These are phyloP conservation scores for Tuber umbilicatum DNA, from an alignment of 495 filamentous ascomycete species.

Conservation along the genomic window DNA sequence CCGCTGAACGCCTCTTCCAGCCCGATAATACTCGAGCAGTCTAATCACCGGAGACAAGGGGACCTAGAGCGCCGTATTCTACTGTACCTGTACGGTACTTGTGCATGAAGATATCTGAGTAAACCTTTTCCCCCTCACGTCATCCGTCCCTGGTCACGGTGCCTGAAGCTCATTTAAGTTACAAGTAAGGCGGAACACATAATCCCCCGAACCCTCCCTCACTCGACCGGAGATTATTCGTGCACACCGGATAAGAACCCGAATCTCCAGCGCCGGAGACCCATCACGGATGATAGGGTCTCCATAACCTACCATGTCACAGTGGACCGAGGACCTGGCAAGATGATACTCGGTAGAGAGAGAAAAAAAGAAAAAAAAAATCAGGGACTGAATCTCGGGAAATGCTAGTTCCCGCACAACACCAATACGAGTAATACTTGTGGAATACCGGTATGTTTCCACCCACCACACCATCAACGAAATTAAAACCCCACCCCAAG, in stretches of 20 bases:
- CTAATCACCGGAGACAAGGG: no score
- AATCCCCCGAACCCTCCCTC: background rate
- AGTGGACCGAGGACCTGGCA: no score
- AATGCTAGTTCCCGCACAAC: no score
- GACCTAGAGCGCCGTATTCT: no score
- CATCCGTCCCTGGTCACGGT: background rate
- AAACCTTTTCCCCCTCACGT: background rate
- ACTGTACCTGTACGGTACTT: no score
- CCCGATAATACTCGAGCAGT: no score
- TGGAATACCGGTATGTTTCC: background rate
- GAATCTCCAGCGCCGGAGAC: background rate
- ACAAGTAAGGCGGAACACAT: background rate
- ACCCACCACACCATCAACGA: background rate
- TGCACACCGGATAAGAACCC: background rate
- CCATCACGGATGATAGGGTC: background rate
- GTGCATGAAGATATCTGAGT: no score
- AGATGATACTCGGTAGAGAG: background rate
- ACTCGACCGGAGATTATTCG: no score
- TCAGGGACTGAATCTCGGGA: background rate
- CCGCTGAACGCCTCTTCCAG: no score
- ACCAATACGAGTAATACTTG: background rate
- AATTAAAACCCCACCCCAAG: background rate
- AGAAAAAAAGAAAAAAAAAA: no score
- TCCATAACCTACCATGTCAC: background rate
- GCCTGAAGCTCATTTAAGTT: no score